Percentiles rank a stretch among this genome's conserved stretches.
phyloP scores from a whole-genome alignment of 176 grass and related monocot species.

The Triticum monococcum region DNA sequence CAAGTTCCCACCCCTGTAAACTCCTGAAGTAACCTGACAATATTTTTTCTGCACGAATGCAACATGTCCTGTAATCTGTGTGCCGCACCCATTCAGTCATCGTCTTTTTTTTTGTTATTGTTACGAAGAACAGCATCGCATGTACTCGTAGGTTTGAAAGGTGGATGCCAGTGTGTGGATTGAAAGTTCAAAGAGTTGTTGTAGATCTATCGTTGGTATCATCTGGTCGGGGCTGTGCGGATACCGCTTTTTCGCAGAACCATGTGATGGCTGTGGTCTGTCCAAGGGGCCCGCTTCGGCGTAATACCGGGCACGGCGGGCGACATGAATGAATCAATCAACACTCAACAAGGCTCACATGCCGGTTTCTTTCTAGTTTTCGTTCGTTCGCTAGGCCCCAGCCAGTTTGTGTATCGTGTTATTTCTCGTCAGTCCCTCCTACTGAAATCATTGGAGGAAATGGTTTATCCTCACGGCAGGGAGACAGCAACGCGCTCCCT shows the following conservation, averaged over 20 bases:
- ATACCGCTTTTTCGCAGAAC: not conserved
- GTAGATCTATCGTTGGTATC: not conserved
- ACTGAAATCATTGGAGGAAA: not conserved
- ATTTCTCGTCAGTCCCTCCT: not conserved
- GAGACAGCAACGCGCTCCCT: not conserved
- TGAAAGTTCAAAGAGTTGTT: not conserved
- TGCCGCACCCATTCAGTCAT: not conserved
- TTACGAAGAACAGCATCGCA: not conserved
- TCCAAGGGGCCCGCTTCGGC: not conserved
- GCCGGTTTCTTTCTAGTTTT: not conserved
- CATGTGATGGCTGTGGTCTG: not conserved
- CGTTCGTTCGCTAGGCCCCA: not conserved
- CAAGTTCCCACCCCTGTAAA: not conserved
- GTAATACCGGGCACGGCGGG: conserved; percentile 7
- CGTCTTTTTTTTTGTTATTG: not conserved
- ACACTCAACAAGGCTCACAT: not conserved
- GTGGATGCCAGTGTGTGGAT: not conserved
- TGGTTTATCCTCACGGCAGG: not conserved
- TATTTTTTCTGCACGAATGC: not conserved
- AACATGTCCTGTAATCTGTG: not conserved
- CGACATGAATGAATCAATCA: not conserved
- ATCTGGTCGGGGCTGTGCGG: not conserved
- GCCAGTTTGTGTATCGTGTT: not conserved
- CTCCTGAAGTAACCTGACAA: not conserved
- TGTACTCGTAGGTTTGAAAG: not conserved